These are phyloP conservation scores for Plantago ovata DNA, from an alignment of 257 asterid genomes.

Conservation along the genomic window DNA sequence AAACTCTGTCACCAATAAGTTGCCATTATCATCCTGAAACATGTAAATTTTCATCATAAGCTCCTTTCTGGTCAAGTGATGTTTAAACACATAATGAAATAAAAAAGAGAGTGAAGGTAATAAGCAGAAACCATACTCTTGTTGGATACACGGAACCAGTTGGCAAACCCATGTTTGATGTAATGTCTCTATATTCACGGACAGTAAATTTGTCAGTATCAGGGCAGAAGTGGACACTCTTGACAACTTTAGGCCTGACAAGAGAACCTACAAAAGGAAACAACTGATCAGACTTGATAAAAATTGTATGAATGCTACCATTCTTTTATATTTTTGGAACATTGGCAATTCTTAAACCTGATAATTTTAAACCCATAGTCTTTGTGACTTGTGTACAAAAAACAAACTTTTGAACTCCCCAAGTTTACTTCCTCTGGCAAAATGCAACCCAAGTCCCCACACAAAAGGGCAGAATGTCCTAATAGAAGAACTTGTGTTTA, in stretches of 20 bases:
- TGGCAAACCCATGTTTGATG: slow-evolving; percentile 90
- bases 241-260: slow-evolving; percentile 98
- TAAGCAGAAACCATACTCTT: slow-evolving; percentile 46
- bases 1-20: slow-evolving; percentile 84
- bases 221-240: slow-evolving; percentile 94
- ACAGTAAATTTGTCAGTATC: slow-evolving; percentile 61
- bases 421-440: too few species aligned
- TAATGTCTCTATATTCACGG: slow-evolving; percentile 86
- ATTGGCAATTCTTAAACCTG: too few species aligned
- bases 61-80: slow-evolving; percentile 2
- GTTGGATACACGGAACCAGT: slow-evolving; percentile 98
- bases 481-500: too few species aligned
- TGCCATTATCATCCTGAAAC: slow-evolving; percentile 80
- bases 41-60: slow-evolving; percentile 13
- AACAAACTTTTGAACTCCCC: too few species aligned
- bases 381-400: too few species aligned
- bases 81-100: not conserved
- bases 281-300: slow-evolving; percentile 1
- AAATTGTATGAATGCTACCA: too few species aligned
- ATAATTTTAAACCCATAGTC: too few species aligned
- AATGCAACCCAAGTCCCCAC: too few species aligned
- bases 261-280: slow-evolving; percentile 65
- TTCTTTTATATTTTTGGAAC: too few species aligned
- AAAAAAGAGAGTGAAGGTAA: slow-evolving; percentile 5
- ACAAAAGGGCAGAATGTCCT: too few species aligned